Conservation (phyloP, 768 basidiomycete genomes). For the Tricholoma bakamatsutake region DNA sequence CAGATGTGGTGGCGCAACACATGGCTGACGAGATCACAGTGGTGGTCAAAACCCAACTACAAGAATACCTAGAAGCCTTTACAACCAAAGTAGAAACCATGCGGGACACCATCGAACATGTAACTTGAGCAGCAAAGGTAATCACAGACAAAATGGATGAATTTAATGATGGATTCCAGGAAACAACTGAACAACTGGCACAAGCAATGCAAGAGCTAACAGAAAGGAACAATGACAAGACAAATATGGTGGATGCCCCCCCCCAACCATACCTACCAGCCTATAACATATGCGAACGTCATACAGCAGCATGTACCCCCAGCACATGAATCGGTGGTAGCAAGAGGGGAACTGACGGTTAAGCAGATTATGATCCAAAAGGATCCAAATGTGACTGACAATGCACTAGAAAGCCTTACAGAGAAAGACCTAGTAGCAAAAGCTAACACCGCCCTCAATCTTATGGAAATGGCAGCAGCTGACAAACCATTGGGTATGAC, state of each 20-base stretch:
- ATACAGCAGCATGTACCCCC: neutral
- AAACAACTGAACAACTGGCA: neutral
- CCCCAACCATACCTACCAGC: neutral
- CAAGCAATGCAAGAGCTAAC: neutral
- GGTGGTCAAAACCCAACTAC: neutral
- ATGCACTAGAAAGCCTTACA: neutral
- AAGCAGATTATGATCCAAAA: neutral
- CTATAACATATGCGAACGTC: neutral
- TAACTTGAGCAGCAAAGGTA: neutral
- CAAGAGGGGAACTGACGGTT: too few relatives aligned
- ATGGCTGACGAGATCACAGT: neutral
- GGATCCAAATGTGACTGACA: neutral
- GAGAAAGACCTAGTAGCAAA: neutral
- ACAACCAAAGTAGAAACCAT: neutral
- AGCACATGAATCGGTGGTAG: neutral
- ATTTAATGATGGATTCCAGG: neutral
- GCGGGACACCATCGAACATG: neutral
- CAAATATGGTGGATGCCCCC: too few relatives aligned
- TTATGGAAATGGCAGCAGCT: too few relatives aligned
- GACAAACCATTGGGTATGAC: too few relatives aligned
- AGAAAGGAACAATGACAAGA: neutral
- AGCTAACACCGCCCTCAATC: neutral
- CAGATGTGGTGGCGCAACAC: neutral
- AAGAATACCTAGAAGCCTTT: neutral
- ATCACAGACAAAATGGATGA: neutral